These are phyloP conservation scores for Dionaea muscipula DNA, from an alignment of 179 eudicot species.

Conservation along the genomic window DNA sequence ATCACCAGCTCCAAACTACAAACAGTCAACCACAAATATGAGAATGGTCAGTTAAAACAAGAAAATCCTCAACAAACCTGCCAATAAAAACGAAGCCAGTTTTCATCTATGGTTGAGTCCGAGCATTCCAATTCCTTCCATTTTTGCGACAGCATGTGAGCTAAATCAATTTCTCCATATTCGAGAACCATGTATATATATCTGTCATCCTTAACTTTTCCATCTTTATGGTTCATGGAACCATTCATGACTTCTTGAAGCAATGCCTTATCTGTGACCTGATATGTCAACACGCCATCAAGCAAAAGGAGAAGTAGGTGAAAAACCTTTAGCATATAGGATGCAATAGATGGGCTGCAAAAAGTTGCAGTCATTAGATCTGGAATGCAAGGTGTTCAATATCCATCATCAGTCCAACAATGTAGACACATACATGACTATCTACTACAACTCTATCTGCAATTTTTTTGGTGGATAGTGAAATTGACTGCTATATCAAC, in stretches of 20 bases:
- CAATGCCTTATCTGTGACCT: slow-evolving; percentile 94
- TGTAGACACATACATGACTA: too few species aligned
- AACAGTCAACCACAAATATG: too few species aligned
- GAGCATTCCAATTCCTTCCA: slow-evolving; percentile 71
- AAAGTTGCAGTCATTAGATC: too few species aligned
- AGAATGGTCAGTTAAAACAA: not conserved
- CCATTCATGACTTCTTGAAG: slow-evolving; percentile 76
- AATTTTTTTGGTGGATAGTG: too few species aligned
- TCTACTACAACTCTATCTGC: too few species aligned
- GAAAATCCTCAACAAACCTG: slow-evolving; percentile 41
- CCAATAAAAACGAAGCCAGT: slow-evolving; percentile 96
- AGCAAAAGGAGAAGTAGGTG: too few species aligned
- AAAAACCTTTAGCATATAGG: too few species aligned
- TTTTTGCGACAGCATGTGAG: slow-evolving; percentile 88
- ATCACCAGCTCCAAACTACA: too few species aligned
- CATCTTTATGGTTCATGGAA: slow-evolving; percentile 58
- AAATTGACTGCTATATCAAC: too few species aligned
- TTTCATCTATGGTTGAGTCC: slow-evolving; percentile 57
- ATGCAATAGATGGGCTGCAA: too few species aligned
- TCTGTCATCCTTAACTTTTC: slow-evolving; percentile 68
- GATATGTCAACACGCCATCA: slow-evolving; percentile 10
- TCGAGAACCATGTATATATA: slow-evolving; percentile 93
- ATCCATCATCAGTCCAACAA: too few species aligned
- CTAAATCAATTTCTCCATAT: slow-evolving; percentile 94
- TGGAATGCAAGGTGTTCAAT: too few species aligned